A percentile compares a stretch with the other conserved stretches of the same genome.
Evolutionary conservation across 495 filamentous ascomycete species (phyloP).

Genomic region (Amorphotheca resinae): DNA sequence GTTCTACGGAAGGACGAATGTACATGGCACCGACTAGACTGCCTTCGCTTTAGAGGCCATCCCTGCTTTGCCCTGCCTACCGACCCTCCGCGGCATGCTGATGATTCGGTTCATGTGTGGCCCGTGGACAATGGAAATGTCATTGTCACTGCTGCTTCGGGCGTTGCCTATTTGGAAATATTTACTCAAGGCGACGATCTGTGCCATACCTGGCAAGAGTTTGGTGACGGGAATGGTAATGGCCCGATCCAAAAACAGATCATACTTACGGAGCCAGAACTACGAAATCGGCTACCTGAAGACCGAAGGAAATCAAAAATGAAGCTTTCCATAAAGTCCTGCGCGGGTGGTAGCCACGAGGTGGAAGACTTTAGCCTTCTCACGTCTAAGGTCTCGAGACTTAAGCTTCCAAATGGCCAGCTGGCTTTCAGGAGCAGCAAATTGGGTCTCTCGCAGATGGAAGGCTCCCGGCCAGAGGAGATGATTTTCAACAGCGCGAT

Average conservation of each 20-base stretch:
- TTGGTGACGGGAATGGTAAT: slow-evolving; percentile 42
- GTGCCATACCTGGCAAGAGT: slow-evolving; percentile 72
- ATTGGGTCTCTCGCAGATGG: slow-evolving; percentile 60
- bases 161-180: slow-evolving; percentile 72
- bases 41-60: slow-evolving; percentile 76
- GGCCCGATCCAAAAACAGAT: slow-evolving; percentile 56
- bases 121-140: slow-evolving; percentile 71
- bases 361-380: slow-evolving; percentile 61
- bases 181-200: slow-evolving; percentile 61
- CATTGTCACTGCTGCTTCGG: slow-evolving; percentile 66
- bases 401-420: slow-evolving; percentile 67
- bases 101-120: slow-evolving; percentile 81
- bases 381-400: slow-evolving; percentile 52
- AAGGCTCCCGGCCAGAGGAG: slow-evolving; percentile 60
- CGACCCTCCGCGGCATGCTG: slow-evolving; percentile 50
- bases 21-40: slow-evolving; percentile 78
- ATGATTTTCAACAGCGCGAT: slow-evolving; percentile 60
- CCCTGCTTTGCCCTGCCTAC: slow-evolving; percentile 79
- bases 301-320: slow-evolving; percentile 58
- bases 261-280: slow-evolving; percentile 58
- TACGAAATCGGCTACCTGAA: slow-evolving; percentile 57
- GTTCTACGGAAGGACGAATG: slow-evolving; percentile 69
- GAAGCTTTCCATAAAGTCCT: slow-evolving; percentile 60
- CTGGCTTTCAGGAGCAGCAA: slow-evolving; percentile 64
- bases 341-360: slow-evolving; percentile 54